Evolutionary conservation across 2,329 filamentous ascomycete genomes (phyloP).

Genomic region (Diplodia mutila): DNA sequence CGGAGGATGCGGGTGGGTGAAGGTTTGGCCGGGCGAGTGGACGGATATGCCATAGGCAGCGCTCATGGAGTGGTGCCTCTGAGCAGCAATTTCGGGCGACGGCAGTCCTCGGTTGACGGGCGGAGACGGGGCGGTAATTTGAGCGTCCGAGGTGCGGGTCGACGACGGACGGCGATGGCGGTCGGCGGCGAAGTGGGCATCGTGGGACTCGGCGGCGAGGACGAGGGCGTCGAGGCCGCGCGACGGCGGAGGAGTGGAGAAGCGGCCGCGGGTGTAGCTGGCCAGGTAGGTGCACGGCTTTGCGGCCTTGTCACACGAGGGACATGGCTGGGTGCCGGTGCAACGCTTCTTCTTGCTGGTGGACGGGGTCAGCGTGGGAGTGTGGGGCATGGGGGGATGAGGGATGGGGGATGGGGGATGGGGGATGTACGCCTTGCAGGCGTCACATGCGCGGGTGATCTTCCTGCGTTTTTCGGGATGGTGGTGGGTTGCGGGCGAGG

Average conservation of each 20-base stretch:
- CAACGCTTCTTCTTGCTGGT: conserved; percentile 26
- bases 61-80: conserved; percentile 6
- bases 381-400: not conserved
- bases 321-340: conserved; percentile 24
- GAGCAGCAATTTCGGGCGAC: not conserved
- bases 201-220: conserved; percentile 24
- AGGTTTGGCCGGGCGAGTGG: not conserved
- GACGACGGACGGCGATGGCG: conserved; percentile 10
- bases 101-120: not conserved
- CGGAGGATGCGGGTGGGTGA: conserved; percentile 1
- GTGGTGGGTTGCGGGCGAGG: conserved; percentile 4
- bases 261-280: conserved; percentile 26
- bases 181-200: conserved; percentile 7
- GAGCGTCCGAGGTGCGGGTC: not conserved
- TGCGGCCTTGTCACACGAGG: conserved; percentile 24
- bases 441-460: conserved; percentile 24
- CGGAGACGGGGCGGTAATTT: conserved; percentile 2
- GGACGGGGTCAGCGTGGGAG: not conserved
- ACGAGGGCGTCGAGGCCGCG: conserved; percentile 23
- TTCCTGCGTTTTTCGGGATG: conserved; percentile 25
- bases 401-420: not conserved
- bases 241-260: conserved; percentile 24
- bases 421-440: conserved; percentile 20
- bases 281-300: conserved; percentile 24
- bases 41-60: not conserved